Conservation (phyloP, 78 protist genomes). For the Pirum gemmata region DNA sequence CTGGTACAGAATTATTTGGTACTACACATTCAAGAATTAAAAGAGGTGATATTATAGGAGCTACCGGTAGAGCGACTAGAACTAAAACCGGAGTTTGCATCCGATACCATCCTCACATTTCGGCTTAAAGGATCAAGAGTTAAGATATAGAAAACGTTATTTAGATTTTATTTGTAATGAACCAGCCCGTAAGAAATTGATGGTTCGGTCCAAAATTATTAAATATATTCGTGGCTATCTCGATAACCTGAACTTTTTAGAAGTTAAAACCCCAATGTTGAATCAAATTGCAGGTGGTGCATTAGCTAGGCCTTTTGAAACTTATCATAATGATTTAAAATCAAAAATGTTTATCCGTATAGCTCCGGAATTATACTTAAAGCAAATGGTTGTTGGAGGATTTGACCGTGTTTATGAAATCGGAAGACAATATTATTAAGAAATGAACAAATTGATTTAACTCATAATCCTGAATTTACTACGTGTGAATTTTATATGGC, state of each 20-base stretch:
- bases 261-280: constrained; percentile 97
- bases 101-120: constrained; percentile 74
- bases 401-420: constrained; percentile 98
- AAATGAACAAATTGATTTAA: constrained; percentile 96
- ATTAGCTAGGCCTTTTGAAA: constrained; percentile 94
- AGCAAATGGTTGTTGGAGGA: constrained; percentile 95
- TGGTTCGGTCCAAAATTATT: constrained; percentile 72
- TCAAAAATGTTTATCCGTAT: constrained; percentile 91
- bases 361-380: constrained; percentile 99
- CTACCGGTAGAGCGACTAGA: constrained; percentile 77
- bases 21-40: constrained; percentile 54
- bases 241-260: constrained; percentile 77
- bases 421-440: constrained; percentile 98
- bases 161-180: constrained; percentile 91
- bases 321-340: constrained; percentile 94
- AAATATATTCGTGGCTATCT: constrained; percentile 72
- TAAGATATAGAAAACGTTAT: constrained; percentile 87
- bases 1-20: constrained; percentile 65
- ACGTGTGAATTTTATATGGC: constrained; percentile 99
- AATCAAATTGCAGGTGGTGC: constrained; percentile 97
- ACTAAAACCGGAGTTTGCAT: constrained; percentile 91
- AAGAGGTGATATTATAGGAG: constrained; percentile 98
- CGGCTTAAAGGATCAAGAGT: constrained; percentile 55
- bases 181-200: constrained; percentile 59
- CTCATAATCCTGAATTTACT: constrained; percentile 99